phyloP scores from a whole-genome alignment of 441 rosid species.

The Croton setiger region DNA sequence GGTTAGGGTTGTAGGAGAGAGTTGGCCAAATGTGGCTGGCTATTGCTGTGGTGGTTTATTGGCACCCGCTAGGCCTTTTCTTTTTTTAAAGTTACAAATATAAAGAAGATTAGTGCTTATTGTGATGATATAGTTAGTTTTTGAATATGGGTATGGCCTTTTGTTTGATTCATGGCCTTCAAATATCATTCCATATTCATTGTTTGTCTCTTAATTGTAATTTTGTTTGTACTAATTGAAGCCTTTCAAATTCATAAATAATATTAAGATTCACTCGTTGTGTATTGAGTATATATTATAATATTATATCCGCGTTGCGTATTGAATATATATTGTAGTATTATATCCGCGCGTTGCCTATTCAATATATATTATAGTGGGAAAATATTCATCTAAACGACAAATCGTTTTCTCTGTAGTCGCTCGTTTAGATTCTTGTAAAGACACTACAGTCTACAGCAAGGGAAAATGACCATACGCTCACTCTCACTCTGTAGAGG shows the following conservation, averaged over 20 bases:
- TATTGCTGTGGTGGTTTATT: conserved; percentile 63
- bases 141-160: neutral
- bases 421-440: neutral
- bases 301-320: too few species aligned
- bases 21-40: conserved; percentile 35
- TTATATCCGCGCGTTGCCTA: too few species aligned
- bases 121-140: neutral
- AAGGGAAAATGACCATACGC: neutral
- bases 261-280: too few species aligned
- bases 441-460: too few species aligned
- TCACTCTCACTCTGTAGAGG: conserved; percentile 10
- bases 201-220: neutral
- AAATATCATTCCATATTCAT: neutral
- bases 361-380: too few species aligned
- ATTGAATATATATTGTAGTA: too few species aligned
- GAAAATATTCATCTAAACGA: neutral
- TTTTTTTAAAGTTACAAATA: neutral
- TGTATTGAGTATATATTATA: too few species aligned
- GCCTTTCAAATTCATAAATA: neutral
- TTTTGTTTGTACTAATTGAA: neutral
- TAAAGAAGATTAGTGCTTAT: neutral
- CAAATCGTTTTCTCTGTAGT: neutral
- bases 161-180: neutral
- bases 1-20: conserved; percentile 20
- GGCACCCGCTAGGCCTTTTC: conserved; percentile 64